phyloP scores from a whole-genome alignment of 805 yeast species.

The Kodamaea kakaduensis region DNA sequence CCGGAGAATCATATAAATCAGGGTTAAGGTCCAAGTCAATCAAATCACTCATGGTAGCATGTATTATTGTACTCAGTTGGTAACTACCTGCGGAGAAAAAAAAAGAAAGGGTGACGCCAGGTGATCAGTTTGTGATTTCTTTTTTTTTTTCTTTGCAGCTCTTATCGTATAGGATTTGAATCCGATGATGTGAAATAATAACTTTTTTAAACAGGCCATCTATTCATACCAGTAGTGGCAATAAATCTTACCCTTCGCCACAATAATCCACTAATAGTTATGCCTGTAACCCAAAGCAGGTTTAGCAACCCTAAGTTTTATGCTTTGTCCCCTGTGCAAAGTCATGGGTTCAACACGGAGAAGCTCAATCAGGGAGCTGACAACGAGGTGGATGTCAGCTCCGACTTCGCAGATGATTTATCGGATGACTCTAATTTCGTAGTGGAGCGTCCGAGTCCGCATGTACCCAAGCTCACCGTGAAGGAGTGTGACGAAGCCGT shows the following conservation, averaged over 20 bases:
- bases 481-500: conserved; percentile 4
- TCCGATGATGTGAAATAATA: conserved; percentile 1
- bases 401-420: conserved; percentile 1
- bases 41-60: conserved; percentile 10
- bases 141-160: conserved; percentile 1
- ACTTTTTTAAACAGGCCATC: neutral
- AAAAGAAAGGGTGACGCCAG: conserved; percentile 2
- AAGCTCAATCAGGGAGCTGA: conserved; percentile 2
- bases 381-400: neutral
- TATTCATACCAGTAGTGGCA: no score
- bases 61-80: no score
- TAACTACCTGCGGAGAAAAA: neutral
- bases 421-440: conserved; percentile 2
- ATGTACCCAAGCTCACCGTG: conserved; percentile 3
- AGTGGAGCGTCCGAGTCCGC: neutral
- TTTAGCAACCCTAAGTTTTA: conserved; percentile 5
- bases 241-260: no score
- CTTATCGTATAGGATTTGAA: neutral
- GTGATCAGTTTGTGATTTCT: conserved; percentile 3
- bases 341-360: conserved; percentile 2
- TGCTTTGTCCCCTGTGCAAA: conserved; percentile 1
- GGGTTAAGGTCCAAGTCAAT: conserved; percentile 39
- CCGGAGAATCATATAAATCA: conserved; percentile 29
- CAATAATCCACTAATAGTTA: neutral
- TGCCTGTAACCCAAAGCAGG: conserved; percentile 11